Percentiles rank a stretch among this genome's conserved stretches.
phyloP scores from a whole-genome alignment of 768 basidiomycete species.

The Strobilomyces dryophilus region DNA sequence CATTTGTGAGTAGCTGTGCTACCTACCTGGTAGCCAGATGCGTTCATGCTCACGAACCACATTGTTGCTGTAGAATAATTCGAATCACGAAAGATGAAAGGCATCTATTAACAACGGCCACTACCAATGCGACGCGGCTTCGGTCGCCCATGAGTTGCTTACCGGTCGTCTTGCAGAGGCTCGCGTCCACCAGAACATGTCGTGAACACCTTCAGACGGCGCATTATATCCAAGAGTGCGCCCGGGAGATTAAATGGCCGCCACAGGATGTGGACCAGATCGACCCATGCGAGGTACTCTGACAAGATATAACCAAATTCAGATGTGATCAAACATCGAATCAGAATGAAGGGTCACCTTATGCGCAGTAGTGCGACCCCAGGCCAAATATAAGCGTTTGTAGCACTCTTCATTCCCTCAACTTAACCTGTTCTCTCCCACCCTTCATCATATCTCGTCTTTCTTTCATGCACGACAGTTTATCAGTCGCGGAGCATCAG shows the following conservation, averaged over 20 bases:
- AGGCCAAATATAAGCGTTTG: constrained; percentile 3
- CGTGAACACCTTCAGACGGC: neutral
- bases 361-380: neutral
- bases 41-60: neutral
- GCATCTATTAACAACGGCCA: neutral
- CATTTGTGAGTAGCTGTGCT: constrained; percentile 7
- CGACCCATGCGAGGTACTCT: neutral
- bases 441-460: neutral
- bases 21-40: neutral
- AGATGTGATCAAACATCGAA: neutral
- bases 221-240: neutral
- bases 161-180: too few species aligned
- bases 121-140: neutral
- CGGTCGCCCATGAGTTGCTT: neutral
- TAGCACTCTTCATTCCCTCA: neutral
- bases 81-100: neutral
- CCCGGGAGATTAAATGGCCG: too few species aligned
- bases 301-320: neutral
- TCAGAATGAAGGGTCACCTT: neutral
- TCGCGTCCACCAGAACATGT: too few species aligned
- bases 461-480: neutral
- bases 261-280: neutral
- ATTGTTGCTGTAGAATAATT: neutral
- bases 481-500: neutral
- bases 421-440: too few species aligned